Base-by-base conservation (phyloP, 805 yeast genomes). In the Yamadazyma olivae region DNA sequence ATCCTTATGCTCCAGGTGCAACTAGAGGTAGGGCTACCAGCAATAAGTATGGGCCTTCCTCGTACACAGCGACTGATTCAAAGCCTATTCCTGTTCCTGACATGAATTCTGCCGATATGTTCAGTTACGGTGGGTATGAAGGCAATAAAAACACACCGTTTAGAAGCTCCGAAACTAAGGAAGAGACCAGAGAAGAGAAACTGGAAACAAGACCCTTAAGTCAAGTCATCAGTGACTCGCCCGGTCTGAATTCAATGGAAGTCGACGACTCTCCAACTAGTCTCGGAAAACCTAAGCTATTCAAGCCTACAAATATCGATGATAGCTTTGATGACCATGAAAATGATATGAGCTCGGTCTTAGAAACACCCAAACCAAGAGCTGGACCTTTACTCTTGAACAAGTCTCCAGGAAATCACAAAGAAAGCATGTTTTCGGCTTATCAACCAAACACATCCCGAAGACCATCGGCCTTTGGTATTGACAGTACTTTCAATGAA, bases 1-100 rank as follows among this genome's bases (percentile, higher is more conserved):
- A 65, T 35, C 70, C 70, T 4, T 66, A 65, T 41, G 70, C 70
- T 6, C 70, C 70, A 16, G 54, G 51, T 6, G 50, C 44, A 3
- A 27, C 41, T 30, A 13, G 28, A 25, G 27, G 41, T 13, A 24
- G 41, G 6, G 33, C 48, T 13, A 43, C 48, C 21, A 48, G 42
- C 23, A 53, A 36, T 38, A 61, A 45, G 28, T 59, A 59, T 40
- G 63, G 59, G 6, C 62, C 64, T 9, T 40, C 54, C 2, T 22
- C 49, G 6, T 27, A 32, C 17, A 40, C 32, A 18, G 32, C 34
- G 15, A 36, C 26, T 8, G 27, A 19, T 9, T 10, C 15, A 7
- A 33, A 18, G 10, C 27, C 33, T n/a, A 26, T 29, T 20, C 40
- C 29, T 10, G 39, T 28, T 7, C 38, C 48, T 10, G 27, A 33